These are phyloP conservation scores for Melanopsichium pennsylvanicum DNA, from an alignment of 1,284 basidiomycete genomes.

Conservation along the genomic window DNA sequence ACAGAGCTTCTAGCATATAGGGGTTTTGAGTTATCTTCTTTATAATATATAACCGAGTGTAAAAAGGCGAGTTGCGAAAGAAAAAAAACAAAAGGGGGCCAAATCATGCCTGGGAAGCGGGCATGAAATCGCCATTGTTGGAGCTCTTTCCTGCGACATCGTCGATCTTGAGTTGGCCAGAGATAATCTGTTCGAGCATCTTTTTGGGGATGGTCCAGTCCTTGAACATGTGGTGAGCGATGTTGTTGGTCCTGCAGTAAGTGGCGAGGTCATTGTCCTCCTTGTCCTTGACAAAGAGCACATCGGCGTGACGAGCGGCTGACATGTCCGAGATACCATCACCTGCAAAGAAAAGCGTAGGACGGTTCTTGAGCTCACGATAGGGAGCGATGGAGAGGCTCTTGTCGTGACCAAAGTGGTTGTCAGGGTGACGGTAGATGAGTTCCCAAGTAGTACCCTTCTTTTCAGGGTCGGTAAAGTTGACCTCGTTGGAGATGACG, in stretches of 20 bases:
- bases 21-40: no score
- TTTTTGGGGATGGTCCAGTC: slow-evolving; percentile 62
- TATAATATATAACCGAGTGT: no score
- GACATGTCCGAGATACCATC: slow-evolving; percentile 66
- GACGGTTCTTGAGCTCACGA: slow-evolving; percentile 60
- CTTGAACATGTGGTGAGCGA: slow-evolving; percentile 62
- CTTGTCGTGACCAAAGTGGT: slow-evolving; percentile 65
- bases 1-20: slow-evolving; percentile 5
- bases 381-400: slow-evolving; percentile 62
- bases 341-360: slow-evolving; percentile 64
- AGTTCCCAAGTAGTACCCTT: slow-evolving; percentile 63
- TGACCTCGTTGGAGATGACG: slow-evolving; percentile 64
- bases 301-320: slow-evolving; percentile 64
- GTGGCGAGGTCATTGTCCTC: slow-evolving; percentile 64
- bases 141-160: slow-evolving; percentile 43
- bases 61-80: no score
- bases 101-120: slow-evolving; percentile 15
- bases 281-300: slow-evolving; percentile 65
- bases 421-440: slow-evolving; percentile 64
- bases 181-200: slow-evolving; percentile 55
- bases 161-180: slow-evolving; percentile 44
- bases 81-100: no score
- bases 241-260: slow-evolving; percentile 61
- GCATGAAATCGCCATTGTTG: slow-evolving; percentile 38
- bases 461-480: slow-evolving; percentile 62